These are phyloP conservation scores for Ogataea trehaloabstinens DNA, from an alignment of 805 yeast genomes.

Conservation along the genomic window DNA sequence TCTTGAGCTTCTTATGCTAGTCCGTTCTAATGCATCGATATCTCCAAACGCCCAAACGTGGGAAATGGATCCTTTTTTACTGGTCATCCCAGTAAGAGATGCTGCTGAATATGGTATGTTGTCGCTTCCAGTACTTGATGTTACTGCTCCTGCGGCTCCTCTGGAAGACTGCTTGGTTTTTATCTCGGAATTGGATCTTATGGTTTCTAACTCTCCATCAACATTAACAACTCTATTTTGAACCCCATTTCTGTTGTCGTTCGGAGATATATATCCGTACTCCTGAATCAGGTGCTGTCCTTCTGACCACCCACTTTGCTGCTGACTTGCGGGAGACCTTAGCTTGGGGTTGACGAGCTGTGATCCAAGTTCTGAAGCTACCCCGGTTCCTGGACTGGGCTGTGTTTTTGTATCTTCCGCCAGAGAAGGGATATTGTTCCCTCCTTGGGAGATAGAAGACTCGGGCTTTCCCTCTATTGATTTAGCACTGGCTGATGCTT, in stretches of 20 bases:
- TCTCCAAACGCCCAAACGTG: conserved; percentile 21
- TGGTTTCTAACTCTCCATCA: conserved; percentile 9
- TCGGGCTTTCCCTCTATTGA: background rate
- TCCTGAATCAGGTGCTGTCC: conserved; percentile 20
- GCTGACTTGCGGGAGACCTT: conserved; percentile 12
- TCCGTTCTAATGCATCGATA: conserved; percentile 16
- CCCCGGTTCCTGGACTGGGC: conserved; percentile 3
- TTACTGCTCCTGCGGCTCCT: background rate
- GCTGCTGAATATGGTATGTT: conserved; percentile 14
- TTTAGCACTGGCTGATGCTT: background rate
- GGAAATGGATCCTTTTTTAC: conserved; percentile 20
- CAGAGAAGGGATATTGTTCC: background rate
- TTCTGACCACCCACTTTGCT: conserved; percentile 23
- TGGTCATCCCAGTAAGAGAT: conserved; percentile 19
- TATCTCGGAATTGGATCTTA: conserved; percentile 6
- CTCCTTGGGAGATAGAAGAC: background rate
- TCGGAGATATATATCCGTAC: conserved; percentile 23
- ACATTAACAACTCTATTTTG: conserved; percentile 2
- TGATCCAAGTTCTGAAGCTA: conserved; percentile 6
- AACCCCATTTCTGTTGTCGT: conserved; percentile 1
- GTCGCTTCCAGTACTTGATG: conserved; percentile 8
- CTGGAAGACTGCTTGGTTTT: conserved; percentile 1
- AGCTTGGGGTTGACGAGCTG: conserved; percentile 16
- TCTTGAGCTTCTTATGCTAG: conserved; percentile 17
- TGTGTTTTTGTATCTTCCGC: background rate